phyloP scores from a whole-genome alignment of 306 rosid species.

The Mimosa pudica region DNA sequence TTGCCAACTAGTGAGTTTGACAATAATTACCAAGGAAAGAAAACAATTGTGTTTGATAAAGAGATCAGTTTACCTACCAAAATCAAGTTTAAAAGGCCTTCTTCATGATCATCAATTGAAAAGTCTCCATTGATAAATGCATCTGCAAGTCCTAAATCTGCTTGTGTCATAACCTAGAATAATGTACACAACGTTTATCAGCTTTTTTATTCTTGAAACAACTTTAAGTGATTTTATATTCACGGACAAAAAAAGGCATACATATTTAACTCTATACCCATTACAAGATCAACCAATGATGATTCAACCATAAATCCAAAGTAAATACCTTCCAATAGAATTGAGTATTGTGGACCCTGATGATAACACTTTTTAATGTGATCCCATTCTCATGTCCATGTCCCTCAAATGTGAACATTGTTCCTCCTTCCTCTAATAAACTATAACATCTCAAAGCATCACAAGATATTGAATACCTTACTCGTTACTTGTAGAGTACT shows the following conservation, averaged over 20 bases:
- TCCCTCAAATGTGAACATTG: constrained; percentile 78
- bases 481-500: not conserved
- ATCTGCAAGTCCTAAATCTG: constrained; percentile 95
- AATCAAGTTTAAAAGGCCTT: constrained; percentile 68
- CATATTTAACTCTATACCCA: constrained; percentile 1
- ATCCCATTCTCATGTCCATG: constrained; percentile 38
- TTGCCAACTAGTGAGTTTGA: too few relatives aligned
- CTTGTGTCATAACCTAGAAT: constrained; percentile 76
- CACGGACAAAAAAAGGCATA: constrained; percentile 15
- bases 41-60: constrained; percentile 3
- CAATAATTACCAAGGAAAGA: not conserved
- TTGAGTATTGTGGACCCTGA: constrained; percentile 61
- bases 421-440: constrained; percentile 87
- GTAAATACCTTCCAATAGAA: constrained; percentile 88
- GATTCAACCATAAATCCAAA: not conserved
- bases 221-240: constrained; percentile 10
- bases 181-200: not conserved
- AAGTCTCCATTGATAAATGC: constrained; percentile 81
- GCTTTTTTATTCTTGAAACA: not conserved
- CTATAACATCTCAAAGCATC: constrained; percentile 44
- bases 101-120: constrained; percentile 71
- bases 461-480: not conserved
- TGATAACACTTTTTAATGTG: constrained; percentile 49
- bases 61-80: constrained; percentile 46
- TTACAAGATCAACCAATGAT: too few relatives aligned